Base-by-base conservation (phyloP, 2,329 filamentous ascomycete genomes). In the Fusarium circinatum region DNA sequence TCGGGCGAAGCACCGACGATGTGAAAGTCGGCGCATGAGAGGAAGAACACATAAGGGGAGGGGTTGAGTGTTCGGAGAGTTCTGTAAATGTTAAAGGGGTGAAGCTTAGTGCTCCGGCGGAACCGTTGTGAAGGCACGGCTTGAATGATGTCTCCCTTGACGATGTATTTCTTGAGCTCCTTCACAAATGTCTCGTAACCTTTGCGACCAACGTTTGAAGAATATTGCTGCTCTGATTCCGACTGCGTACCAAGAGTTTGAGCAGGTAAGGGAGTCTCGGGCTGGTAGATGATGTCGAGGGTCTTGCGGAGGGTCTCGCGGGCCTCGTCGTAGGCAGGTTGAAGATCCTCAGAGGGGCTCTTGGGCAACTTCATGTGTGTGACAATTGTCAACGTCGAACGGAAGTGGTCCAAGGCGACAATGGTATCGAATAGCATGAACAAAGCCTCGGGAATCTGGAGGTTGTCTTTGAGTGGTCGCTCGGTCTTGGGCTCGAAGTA, bases 401-500 rank as follows among this genome's bases (percentile, higher is more conserved):
- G 97, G 85, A 98, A 98, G 79, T 97, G 92, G 80, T 99, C 96
- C 79, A 98, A 95, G 15, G 95, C 95, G 34, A 99, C 89, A 68
- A 98, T 92, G 45, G 96, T 98, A 81, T 98, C 94, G 82, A 94
- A 98, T 20, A 99, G 88, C 94, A 98, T 98, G 82, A 99, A 98
- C 36, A 98, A 86, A 67, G 94, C 95, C 86, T 99, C 96, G 1
- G 96, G 96, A 47, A 98, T 94, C 68, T 92, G 86, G 28, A 98
- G 88, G 36, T 97, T 89, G 83, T 99, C 96, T 83, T 96, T 92
- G 86, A 98, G 90, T 6, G 94, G 90, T 56, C 95, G 90, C 32
- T 91, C 92, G n/a, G 96, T 98, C 88, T 95, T 97, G 70, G 96
- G 96, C 86, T 99, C 96, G 77, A 99, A 99, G 84, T 98, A 98